Conservation (phyloP, 768 basidiomycete genomes). For the Dendrothele bispora region DNA sequence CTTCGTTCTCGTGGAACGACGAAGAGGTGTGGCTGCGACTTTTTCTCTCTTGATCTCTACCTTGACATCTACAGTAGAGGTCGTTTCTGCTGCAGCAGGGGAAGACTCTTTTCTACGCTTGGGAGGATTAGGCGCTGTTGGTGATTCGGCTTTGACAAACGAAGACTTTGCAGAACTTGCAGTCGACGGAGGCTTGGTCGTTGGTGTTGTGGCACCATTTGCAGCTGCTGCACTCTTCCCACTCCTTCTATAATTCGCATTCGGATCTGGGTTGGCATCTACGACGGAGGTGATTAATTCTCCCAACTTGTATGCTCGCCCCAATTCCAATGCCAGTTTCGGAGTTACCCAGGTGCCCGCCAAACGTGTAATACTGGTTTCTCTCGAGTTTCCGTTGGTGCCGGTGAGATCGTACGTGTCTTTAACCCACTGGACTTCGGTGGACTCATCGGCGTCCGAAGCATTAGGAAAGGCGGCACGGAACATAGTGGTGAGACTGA, state of each 20-base stretch:
- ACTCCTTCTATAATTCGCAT: slow-evolving; percentile 75
- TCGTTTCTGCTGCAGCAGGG: slow-evolving; percentile 38
- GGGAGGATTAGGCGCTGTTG: slow-evolving; percentile 40
- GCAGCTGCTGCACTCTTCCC: slow-evolving; percentile 35
- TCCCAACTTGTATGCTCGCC: slow-evolving; percentile 62
- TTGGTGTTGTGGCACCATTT: slow-evolving; percentile 22
- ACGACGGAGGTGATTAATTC: slow-evolving; percentile 65
- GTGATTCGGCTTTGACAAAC: slow-evolving; percentile 34
- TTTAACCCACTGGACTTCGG: slow-evolving; percentile 83
- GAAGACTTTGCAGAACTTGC: slow-evolving; percentile 24
- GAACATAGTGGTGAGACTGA: slow-evolving; percentile 95
- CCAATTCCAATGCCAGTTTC: slow-evolving; percentile 64
- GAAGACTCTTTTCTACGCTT: slow-evolving; percentile 72
- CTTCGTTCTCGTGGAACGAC: slow-evolving; percentile 41
- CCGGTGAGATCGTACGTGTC: slow-evolving; percentile 72
- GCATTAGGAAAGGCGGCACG: slow-evolving; percentile 90
- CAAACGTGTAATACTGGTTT: slow-evolving; percentile 64
- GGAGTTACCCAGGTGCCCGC: slow-evolving; percentile 88
- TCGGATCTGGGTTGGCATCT: slow-evolving; percentile 75
- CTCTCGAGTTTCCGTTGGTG: slow-evolving; percentile 72
- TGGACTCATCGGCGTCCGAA: slow-evolving; percentile 71
- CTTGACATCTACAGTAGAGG: slow-evolving; percentile 43
- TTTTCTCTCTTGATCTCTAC: too few relatives aligned
- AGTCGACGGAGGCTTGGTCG: slow-evolving; percentile 23
- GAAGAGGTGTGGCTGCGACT: slow-evolving; percentile 22